Evolutionary conservation across 768 basidiomycete species (phyloP).

Genomic region (Harrya chromipes): DNA sequence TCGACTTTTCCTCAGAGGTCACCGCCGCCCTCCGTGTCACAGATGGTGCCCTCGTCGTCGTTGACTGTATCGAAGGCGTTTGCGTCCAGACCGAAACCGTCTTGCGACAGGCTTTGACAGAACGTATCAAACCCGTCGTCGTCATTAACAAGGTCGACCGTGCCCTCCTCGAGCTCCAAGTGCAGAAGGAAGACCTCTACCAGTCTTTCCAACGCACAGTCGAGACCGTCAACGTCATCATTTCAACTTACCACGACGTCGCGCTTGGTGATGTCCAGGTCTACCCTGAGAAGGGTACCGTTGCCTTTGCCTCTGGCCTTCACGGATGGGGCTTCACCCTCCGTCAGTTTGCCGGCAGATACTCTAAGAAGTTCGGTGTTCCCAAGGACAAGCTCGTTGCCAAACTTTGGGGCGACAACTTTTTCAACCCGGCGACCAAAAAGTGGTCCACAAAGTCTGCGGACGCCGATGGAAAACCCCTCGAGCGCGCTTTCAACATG

Average conservation of each 20-base stretch:
- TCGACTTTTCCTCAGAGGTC: conserved; percentile 99
- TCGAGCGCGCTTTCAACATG: conserved; percentile 97
- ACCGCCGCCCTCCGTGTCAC: conserved; percentile 99
- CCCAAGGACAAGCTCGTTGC: conserved; percentile 98
- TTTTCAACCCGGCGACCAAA: conserved; percentile 93
- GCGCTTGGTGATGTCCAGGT: conserved; percentile 98
- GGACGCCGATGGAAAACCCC: conserved; percentile 80
- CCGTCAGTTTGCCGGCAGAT: conserved; percentile 91
- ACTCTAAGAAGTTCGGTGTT: conserved; percentile 98
- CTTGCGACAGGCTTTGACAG: conserved; percentile 91
- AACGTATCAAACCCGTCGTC: conserved; percentile 99
- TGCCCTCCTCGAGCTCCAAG: conserved; percentile 96
- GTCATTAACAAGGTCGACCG: conserved; percentile 99
- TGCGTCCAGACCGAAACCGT: conserved; percentile 99
- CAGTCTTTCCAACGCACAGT: conserved; percentile 98
- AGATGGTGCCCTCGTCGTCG: conserved; percentile 98
- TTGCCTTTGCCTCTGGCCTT: conserved; percentile 98
- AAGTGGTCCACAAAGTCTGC: conserved; percentile 88
- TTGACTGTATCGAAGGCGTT: conserved; percentile 99
- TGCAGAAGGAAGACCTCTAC: conserved; percentile 94
- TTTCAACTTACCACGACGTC: conserved; percentile 93
- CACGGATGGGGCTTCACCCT: conserved; percentile 99
- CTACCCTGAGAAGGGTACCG: conserved; percentile 96
- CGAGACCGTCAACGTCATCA: conserved; percentile 97
- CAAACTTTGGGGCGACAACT: conserved; percentile 99